These are phyloP conservation scores for Agaricales sp. DNA, from an alignment of 1,284 basidiomycete genomes.

Conservation along the genomic window DNA sequence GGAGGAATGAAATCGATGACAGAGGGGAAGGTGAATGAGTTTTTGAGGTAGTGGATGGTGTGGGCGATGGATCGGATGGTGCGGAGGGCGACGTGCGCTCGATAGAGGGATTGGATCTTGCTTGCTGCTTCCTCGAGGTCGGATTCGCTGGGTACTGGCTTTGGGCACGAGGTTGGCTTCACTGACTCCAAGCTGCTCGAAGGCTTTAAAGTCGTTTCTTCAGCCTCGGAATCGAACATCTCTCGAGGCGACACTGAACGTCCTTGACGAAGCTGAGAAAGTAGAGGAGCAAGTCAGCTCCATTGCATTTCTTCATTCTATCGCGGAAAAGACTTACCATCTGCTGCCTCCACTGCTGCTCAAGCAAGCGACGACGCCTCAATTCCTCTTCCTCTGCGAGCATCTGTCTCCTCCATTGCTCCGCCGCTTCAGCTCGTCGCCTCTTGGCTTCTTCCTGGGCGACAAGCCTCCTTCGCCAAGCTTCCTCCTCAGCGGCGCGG, in stretches of 20 bases:
- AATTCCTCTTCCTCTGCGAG: neutral
- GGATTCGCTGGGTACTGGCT: neutral
- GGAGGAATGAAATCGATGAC: slow-evolving; percentile 26
- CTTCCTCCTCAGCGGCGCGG: neutral
- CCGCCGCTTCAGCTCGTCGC: neutral
- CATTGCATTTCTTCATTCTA: too few relatives aligned
- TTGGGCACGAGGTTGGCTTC: neutral
- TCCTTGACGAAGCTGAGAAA: too few relatives aligned
- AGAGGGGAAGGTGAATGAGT: slow-evolving; percentile 22
- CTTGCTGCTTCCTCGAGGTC: slow-evolving; percentile 5
- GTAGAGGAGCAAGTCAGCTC: too few relatives aligned
- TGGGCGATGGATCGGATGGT: slow-evolving; percentile 19
- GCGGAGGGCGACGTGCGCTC: slow-evolving; percentile 22
- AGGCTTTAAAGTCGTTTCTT: too few relatives aligned
- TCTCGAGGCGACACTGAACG: too few relatives aligned
- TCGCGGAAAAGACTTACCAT: neutral
- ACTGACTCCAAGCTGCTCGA: too few relatives aligned
- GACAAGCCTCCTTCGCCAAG: neutral
- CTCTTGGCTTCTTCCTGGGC: neutral
- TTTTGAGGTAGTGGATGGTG: slow-evolving; percentile 22
- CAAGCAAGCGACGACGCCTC: neutral
- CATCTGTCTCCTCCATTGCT: neutral
- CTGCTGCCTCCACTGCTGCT: neutral
- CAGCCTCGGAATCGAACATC: too few relatives aligned
- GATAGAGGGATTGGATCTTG: slow-evolving; percentile 18